Base-by-base conservation (phyloP, 495 filamentous ascomycete genomes). In the Hypoxylon intermedium region DNA sequence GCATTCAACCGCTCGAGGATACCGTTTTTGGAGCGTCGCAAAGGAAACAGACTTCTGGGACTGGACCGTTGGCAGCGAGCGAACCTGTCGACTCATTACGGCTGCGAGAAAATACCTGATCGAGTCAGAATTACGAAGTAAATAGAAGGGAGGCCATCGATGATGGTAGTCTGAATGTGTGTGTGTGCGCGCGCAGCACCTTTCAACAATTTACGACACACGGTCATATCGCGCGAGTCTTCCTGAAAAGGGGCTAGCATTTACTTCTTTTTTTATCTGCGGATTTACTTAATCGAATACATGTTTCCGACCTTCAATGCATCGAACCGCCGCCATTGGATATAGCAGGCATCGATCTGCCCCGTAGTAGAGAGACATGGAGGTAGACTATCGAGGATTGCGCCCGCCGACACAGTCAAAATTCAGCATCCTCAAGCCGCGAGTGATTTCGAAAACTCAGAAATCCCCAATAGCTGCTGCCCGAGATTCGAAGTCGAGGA, bases 341-440 rank as follows among this genome's bases (percentile, higher is more conserved):
- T 40, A 42, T 40, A 53, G 66, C 68, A 67, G 68, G 53, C 60
- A 45, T 53, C 40, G 59, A 62, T 65, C 59, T 71, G 68, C 68
- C 57, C 56, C 56, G 44, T 41, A 67, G 66, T 71, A 71, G 68
- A 65, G 44, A 65, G 58, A 67, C 26, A 71, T 71, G 68, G 68
- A 71, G 52, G 59, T 46, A 44, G 63, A 67, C 34, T 45, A 46
- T 46, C 56, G 37, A 37, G 59, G 60, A 43, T 36, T 63, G 40
- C 63, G 57, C 33, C 56, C 56, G 45, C 45, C 59, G 23, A 67
- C 42, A 31, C 66, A 60, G 56, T 63, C 68, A 38, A 69, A 63
- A 26, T 15, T 45, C 26, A 67, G 50, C 56, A 48, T 67, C 33
- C 60, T 59, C 59, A 64, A 21, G 45, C 42, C 19, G 37, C 59